Base-by-base conservation (phyloP, 2,329 filamentous ascomycete genomes). In the Fusarium continuum region DNA sequence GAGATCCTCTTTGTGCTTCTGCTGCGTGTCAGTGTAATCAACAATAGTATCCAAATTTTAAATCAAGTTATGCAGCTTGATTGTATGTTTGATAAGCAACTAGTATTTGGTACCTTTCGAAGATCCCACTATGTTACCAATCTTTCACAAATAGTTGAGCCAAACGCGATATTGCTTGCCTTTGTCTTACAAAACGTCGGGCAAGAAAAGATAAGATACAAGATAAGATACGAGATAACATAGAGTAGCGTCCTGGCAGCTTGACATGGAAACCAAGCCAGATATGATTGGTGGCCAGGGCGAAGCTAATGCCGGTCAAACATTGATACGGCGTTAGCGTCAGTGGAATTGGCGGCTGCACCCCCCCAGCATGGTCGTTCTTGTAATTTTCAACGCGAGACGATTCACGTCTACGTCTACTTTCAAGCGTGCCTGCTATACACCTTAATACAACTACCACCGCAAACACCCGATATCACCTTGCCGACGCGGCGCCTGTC, bases 351-450 rank as follows among this genome's bases (percentile, higher is more conserved):
- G 77, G 77, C 67, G 73, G 70, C 75, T 41, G 65, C 64, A 72
- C 56, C 64, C 74, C n/a, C 78, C 78, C 78, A 75, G 77, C 71
- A 73, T 75, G 71, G 66, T 68, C 58, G 67, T 68, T 72, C 71
- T 72, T 67, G 67, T 73, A 75, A 76, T 75, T 79, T 79, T 79
- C 76, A 73, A 74, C 74, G 75, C 72, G 71, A 72, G 54, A 47
- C 62, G 40, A 54, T 68, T 68, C 62, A 71, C 57, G 62, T 70
- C 59, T 41, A 67, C 46, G 34, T 38, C 52, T 47, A 55, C 55
- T 45, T 34, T 39, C 34, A 48, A 55, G 59, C 61, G 52, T 36
- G 35, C 45, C 41, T 34, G 44, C 50, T 36, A 28, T 19, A 31
- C 28, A 31, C 40, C 36, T 36, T 47, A 39, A 47, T 53, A 23